Percentiles rank a stretch among this genome's conserved stretches.
phyloP scores from a whole-genome alignment of 2,329 filamentous ascomycete species.

The Trichoderma brevicompactum region DNA sequence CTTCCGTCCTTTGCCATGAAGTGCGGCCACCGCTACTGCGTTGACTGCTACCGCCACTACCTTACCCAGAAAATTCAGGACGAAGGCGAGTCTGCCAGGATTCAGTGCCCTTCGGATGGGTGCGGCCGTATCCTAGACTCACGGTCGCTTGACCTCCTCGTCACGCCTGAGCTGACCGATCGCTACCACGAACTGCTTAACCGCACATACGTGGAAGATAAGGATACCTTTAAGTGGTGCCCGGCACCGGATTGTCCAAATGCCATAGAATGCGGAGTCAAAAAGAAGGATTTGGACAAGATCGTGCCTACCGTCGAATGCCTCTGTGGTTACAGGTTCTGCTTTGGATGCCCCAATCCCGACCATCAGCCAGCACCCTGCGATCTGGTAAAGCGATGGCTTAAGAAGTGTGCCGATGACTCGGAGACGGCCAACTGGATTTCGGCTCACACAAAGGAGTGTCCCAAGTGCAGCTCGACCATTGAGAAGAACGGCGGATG shows the following conservation, averaged over 20 bases:
- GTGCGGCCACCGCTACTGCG: constrained; percentile 91
- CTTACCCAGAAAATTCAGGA: constrained; percentile 90
- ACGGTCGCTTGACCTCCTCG: constrained; percentile 79
- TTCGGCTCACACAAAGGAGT: constrained; percentile 98
- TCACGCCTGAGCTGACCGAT: constrained; percentile 57
- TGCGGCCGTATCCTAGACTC: constrained; percentile 93
- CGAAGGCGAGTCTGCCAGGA: constrained; percentile 92
- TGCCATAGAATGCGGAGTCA: constrained; percentile 85
- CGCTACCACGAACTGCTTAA: constrained; percentile 86
- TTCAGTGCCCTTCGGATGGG: constrained; percentile 86
- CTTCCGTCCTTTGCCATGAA: constrained; percentile 90
- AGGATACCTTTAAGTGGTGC: constrained; percentile 95
- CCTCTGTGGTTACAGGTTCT: constrained; percentile 83
- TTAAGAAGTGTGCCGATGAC: constrained; percentile 98
- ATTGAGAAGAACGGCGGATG: constrained; percentile 99
- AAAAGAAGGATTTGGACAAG: constrained; percentile 81
- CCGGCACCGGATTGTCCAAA: constrained; percentile 97
- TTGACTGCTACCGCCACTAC: constrained; percentile 91
- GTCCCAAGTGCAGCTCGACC: constrained; percentile 91
- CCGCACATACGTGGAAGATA: constrained; percentile 95
- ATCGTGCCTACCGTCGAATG: constrained; percentile 92
- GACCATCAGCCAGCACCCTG: constrained; percentile 96
- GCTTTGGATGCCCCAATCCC: constrained; percentile 86
- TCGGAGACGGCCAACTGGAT: constrained; percentile 99
- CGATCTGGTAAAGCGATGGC: constrained; percentile 87